These are phyloP conservation scores for Platanus orientalis DNA, from an alignment of 164 flowering plant species.

Conservation along the genomic window DNA sequence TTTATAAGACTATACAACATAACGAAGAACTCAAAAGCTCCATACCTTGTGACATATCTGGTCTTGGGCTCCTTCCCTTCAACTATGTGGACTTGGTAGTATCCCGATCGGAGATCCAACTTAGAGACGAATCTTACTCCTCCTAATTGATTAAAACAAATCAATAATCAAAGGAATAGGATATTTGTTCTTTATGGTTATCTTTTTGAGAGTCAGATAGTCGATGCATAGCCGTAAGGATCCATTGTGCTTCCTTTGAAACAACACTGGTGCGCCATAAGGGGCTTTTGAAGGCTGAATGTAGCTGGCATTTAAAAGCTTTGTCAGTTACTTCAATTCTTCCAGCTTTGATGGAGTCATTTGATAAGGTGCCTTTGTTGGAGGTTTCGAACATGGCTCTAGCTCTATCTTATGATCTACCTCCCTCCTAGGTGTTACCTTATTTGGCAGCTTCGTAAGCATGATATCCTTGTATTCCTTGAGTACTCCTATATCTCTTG, in stretches of 20 bases:
- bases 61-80: neutral
- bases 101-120: too few relatives aligned
- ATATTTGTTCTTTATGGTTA: constrained; percentile 2
- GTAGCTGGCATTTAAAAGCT: neutral
- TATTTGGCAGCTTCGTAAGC: too few relatives aligned
- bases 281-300: constrained; percentile 1
- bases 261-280: neutral
- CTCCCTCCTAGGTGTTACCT: too few relatives aligned
- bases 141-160: neutral
- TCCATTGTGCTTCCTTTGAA: constrained; percentile 1
- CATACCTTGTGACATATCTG: neutral
- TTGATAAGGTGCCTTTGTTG: too few relatives aligned
- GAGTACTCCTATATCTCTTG: too few relatives aligned
- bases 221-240: constrained; percentile 3
- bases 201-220: neutral
- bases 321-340: constrained; percentile 4
- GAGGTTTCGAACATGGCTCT: neutral
- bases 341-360: constrained; percentile 1
- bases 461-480: too few relatives aligned
- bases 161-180: constrained; percentile 1
- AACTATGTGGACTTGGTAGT: too few relatives aligned
- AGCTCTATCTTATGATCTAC: neutral
- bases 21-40: constrained; percentile 1
- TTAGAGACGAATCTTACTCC: too few relatives aligned
- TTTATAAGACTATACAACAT: neutral